Base-by-base conservation (phyloP, 371 early-diverging fungal genomes). In the Zychaea mexicana region DNA sequence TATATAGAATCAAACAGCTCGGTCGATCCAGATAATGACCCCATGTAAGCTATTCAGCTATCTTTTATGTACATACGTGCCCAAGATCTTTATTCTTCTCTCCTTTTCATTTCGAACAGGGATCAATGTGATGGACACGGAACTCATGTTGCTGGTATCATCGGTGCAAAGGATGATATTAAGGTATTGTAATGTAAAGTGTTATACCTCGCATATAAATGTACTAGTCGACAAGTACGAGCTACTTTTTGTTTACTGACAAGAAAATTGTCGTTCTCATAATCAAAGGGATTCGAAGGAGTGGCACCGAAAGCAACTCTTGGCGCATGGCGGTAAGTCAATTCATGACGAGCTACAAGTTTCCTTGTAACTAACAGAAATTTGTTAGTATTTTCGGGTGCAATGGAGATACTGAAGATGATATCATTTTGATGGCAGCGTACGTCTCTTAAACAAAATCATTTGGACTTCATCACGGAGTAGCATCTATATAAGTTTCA, bases 71-170 rank as follows among this genome's bases (percentile, higher is more conserved):
- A n/a, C n/a, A n/a, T n/a, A n/a, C n/a, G n/a, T n/a, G n/a, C n/a
- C n/a, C n/a, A n/a, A n/a, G n/a, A n/a, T n/a, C n/a, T n/a, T n/a
- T n/a, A n/a, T n/a, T n/a, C n/a, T n/a, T 19, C 19, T 56, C n/a
- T 57, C 15, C 17, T 57, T 57, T 26, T 21, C 9, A 24, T 42
- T 17, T 26, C 12, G 24, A 22, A 17, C 54, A 65, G 70, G 22
- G 70, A 70, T 32, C 32, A 33, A 24, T 67, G 62, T 27, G 69
- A 68, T 47, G 80, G 80, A 33, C 81, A 80, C 63, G 89, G 90
- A 10, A 87, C 88, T 2, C 88, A 87, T 42, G 85, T 89, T 13
- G 71, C 86, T 5, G 90, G 90, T 5, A 88, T 89, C 27, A 69
- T 87, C 45, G 90, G 82, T 19, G 90, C 83, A 52, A 68, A 83